phyloP scores from a whole-genome alignment of 148 eudicot species.

The Silene conica region DNA sequence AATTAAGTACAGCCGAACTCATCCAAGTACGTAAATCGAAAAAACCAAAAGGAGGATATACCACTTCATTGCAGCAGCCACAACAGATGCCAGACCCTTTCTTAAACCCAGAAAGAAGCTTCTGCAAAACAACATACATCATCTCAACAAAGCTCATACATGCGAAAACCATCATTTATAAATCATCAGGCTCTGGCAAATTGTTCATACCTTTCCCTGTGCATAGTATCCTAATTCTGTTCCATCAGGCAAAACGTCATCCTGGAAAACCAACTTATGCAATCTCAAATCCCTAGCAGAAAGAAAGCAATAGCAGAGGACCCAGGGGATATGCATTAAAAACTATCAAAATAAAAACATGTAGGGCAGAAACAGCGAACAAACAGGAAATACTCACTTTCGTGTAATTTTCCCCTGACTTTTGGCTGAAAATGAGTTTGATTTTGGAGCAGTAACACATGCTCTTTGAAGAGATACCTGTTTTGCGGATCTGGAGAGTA shows the following conservation, averaged over 20 bases:
- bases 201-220: conserved; percentile 53
- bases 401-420: conserved; percentile 59
- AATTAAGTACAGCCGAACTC: neutral
- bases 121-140: conserved; percentile 40
- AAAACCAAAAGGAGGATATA: conserved; percentile 24
- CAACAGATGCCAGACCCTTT: conserved; percentile 63
- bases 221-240: conserved; percentile 60
- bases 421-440: conserved; percentile 35
- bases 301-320: conserved; percentile 14
- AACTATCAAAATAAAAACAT: neutral
- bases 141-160: conserved; percentile 5
- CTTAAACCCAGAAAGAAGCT: conserved; percentile 54
- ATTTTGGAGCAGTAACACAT: conserved; percentile 20
- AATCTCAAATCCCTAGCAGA: conserved; percentile 59
- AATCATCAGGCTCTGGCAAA: conserved; percentile 3
- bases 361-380: conserved; percentile 3
- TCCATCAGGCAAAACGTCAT: conserved; percentile 69
- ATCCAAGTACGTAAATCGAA: neutral
- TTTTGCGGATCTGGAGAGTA: conserved; percentile 36
- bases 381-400: conserved; percentile 50
- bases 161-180: conserved; percentile 28
- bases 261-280: conserved; percentile 74
- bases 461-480: conserved; percentile 28
- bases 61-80: conserved; percentile 61
- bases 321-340: conserved; percentile 4